Base-by-base conservation (phyloP, 352 stramenopile species). In the Pythium biforme region DNA sequence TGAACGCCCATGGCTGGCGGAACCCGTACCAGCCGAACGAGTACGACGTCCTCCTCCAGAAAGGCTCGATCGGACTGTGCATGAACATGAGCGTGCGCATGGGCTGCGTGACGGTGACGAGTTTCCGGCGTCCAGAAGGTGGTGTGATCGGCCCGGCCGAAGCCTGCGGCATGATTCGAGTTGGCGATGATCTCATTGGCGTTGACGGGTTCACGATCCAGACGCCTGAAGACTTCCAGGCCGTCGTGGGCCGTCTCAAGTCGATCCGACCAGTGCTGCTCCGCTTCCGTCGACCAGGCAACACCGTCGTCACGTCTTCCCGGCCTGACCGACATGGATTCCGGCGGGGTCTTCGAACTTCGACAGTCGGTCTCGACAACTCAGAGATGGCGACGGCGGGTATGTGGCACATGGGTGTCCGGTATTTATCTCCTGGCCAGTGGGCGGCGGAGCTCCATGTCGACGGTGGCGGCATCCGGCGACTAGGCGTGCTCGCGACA, bases 81-180 rank as follows among this genome's bases (percentile, higher is more conserved):
- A 95, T 95, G 87, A 95, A 95, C 68, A 95, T 95, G 87, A 94
- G 85, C 59, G 83, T 95, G 57, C 81, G 86, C 14, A 68, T 83
- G 57, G 84, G 85, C 11, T 90, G 82, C 9, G 84, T 95, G 41
- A 86, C 77, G 0, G 85, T 95, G 26, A 92, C 86, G 26, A 91
- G 86, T 41, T 95, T 95, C 57, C 81, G 86, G 6, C 83, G 86
- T 4, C 86, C 86, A 4, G 80, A 90, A n/a, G 65, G 74, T 14
- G 72, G 72, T 22, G 75, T 94, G 59, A 84, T 95, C 29, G 86
- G 86, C 27, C 86, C 86, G 19, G 86, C 84, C 8, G 86, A 95
- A 70, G 84, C 84, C 12, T 90, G 84, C 34, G 84, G 84, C 8
- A 82, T 92, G 72, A 92, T 95, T 59, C 64, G 75, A 34, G 68